Conservation (phyloP, 805 yeast genomes). For the Cyberlindnera nakhonratchasimensis region DNA sequence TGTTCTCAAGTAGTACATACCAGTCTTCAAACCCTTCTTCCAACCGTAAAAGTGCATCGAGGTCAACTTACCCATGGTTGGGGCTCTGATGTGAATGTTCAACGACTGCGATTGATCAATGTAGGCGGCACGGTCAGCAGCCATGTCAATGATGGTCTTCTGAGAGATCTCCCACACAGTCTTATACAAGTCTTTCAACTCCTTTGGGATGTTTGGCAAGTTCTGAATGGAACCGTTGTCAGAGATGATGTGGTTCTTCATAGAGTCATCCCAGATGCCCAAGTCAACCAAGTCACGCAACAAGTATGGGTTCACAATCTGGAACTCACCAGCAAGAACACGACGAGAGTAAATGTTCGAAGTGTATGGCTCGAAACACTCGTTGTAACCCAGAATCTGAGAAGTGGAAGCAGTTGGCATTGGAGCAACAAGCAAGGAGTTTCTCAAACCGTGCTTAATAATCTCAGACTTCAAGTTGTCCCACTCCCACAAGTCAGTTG, state of each 20-base stretch:
- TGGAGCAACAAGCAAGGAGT: slow-evolving; percentile 86
- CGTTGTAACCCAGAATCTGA: slow-evolving; percentile 89
- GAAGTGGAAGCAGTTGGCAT: slow-evolving; percentile 99
- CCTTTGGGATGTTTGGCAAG: slow-evolving; percentile 69
- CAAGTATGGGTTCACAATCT: slow-evolving; percentile 84
- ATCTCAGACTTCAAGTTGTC: slow-evolving; percentile 59
- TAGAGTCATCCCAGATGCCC: slow-evolving; percentile 77
- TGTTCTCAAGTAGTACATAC: slow-evolving; percentile 96
- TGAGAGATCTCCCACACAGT: slow-evolving; percentile 90
- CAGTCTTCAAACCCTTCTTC: slow-evolving; percentile 97
- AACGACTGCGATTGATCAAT: slow-evolving; percentile 92
- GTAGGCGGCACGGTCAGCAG: slow-evolving; percentile 88
- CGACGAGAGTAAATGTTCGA: slow-evolving; percentile 92
- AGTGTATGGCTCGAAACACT: slow-evolving; percentile 95
- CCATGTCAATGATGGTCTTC: slow-evolving; percentile 65
- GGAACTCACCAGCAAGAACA: slow-evolving; percentile 91
- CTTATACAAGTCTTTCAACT: slow-evolving; percentile 67
- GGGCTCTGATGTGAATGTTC: slow-evolving; percentile 83
- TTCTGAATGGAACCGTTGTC: slow-evolving; percentile 84
- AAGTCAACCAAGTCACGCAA: slow-evolving; percentile 75
- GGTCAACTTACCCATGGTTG: slow-evolving; percentile 95
- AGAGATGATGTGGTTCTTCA: slow-evolving; percentile 73
- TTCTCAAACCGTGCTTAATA: slow-evolving; percentile 67
- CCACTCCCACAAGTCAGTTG: slow-evolving; percentile 86
- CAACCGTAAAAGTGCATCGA: slow-evolving; percentile 99